phyloP scores from a whole-genome alignment of 139 green algal species.

The Nannochloris sp. region DNA sequence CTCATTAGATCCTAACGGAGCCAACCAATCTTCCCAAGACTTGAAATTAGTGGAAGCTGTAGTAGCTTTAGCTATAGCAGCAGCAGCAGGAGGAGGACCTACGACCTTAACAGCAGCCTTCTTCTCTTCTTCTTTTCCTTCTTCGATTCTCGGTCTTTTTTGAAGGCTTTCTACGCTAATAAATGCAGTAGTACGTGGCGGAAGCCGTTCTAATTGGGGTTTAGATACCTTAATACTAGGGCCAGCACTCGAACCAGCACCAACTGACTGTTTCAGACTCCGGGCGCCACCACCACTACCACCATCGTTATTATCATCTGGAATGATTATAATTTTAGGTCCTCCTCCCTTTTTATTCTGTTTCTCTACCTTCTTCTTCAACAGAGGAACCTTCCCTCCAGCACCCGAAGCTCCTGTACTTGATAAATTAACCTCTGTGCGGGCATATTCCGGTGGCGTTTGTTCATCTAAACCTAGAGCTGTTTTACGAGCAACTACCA shows the following conservation, averaged over 20 bases:
- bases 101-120: no score
- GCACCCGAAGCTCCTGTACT: not conserved
- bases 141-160: not conserved
- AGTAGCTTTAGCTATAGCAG: no score
- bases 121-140: not conserved
- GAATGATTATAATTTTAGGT: no score
- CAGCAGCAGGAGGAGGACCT: no score
- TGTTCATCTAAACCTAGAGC: no score
- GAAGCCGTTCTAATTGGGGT: not conserved
- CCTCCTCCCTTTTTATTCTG: not conserved
- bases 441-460: no score
- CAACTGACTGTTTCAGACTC: no score
- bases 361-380: not conserved
- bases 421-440: not conserved
- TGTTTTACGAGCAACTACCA: not conserved
- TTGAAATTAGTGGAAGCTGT: no score
- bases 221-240: not conserved
- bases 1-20: not conserved
- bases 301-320: no score
- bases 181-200: not conserved
- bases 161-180: not conserved
- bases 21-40: conserved; percentile 21
- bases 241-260: not conserved
- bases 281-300: no score
- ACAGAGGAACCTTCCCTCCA: no score